Evolutionary conservation across 23 red algal species (phyloP).

Genomic region (Gracilaria caudata): DNA sequence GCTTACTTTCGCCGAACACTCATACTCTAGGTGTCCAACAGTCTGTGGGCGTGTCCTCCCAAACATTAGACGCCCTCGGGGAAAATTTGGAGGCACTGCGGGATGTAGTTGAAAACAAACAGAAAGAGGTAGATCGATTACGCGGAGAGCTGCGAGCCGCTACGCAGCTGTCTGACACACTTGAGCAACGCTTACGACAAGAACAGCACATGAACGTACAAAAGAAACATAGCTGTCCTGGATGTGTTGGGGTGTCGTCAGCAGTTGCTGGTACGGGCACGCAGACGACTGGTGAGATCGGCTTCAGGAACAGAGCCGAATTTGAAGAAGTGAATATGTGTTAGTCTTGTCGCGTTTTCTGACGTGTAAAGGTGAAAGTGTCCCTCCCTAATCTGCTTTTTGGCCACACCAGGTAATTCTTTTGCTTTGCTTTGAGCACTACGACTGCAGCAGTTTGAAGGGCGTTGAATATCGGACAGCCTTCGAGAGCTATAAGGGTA

Average conservation of each 20-base stretch:
- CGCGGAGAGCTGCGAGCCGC: neutral
- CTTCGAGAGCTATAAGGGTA: too few relatives aligned
- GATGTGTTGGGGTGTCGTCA: neutral
- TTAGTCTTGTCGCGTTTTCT: neutral
- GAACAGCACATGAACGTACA: conserved; percentile 1
- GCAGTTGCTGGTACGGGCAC: neutral
- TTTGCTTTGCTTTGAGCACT: too few relatives aligned
- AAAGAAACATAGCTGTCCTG: neutral
- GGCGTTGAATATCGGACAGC: too few relatives aligned
- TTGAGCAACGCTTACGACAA: neutral
- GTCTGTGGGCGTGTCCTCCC: neutral
- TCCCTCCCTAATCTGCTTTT: neutral
- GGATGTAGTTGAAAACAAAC: neutral
- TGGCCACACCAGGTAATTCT: too few relatives aligned
- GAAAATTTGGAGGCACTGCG: neutral
- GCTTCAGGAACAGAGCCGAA: neutral
- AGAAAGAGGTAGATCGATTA: conserved; percentile 8
- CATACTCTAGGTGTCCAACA: neutral
- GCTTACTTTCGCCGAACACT: neutral
- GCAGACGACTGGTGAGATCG: neutral
- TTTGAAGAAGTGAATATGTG: neutral
- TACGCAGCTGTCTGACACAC: neutral
- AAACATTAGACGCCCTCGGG: neutral
- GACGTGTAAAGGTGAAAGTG: neutral
- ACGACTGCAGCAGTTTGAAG: too few relatives aligned